Base-by-base conservation (phyloP, 176 grass and related monocot genomes). In the Ananas comosus region DNA sequence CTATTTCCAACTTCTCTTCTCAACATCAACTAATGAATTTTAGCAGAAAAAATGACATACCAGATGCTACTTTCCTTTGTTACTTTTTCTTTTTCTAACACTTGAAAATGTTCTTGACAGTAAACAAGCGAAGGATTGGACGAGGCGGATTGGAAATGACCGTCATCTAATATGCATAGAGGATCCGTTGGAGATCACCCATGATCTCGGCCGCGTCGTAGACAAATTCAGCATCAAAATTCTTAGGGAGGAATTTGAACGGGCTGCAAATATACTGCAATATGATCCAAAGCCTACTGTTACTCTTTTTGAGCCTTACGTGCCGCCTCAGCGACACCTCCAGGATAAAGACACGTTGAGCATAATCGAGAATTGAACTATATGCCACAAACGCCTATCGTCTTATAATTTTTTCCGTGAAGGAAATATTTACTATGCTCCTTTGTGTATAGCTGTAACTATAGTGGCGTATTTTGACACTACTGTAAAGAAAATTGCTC, bases 141-240 rank as follows among this genome's bases (percentile, higher is more conserved):
- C 86, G 13, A 83, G 93, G 67, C 77, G 93, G 19, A 79, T 92
- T 67, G 89, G 93, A 75, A 92, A 97, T 18, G 93, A 97, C 73
- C 80, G 93, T 4, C 89, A 97, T 80, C 87, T 92, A 77, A 92
- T 92, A 77, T 97, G 93, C 81, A 97, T 97, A n/a, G 89, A 97
- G 65, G 93, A 92, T 42, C 93, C 93, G 12, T 97, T 97, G 9
- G 89, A 97, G 72, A 88, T 64, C 33, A 72, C 89, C 14, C 93
- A 97, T 77, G 93, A 97, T 85, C 89, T 97, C 23, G 93, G 93
- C 50, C 89, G 89, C 51, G 82, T 92, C 8, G 93, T 92, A 33
- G 93, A 97, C 74, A 92, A 87, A 70, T 85, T 76, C 61, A 81
- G 77, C 48, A 92, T 97, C 70, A 90, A 90, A 80, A 88, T 85